Conservation (phyloP, 768 basidiomycete species). For the Mycena epipterygia region DNA sequence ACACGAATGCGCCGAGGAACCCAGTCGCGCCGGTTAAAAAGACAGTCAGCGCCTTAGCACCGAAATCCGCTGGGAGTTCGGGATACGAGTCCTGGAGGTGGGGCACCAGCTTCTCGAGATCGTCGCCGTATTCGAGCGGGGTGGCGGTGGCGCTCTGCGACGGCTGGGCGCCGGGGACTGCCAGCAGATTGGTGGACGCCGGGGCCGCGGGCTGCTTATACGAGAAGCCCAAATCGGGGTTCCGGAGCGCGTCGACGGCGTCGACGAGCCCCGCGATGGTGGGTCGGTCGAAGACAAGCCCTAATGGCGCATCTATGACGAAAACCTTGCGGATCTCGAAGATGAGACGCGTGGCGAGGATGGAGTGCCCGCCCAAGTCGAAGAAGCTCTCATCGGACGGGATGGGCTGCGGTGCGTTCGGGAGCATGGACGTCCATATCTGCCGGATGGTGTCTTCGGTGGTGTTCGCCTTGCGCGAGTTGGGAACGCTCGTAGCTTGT, state of each 20-base stretch:
- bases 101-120: slow-evolving; percentile 74
- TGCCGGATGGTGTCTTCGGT: slow-evolving; percentile 86
- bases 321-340: slow-evolving; percentile 97
- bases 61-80: slow-evolving; percentile 70
- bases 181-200: slow-evolving; percentile 34
- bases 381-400: slow-evolving; percentile 96
- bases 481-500: slow-evolving; percentile 64
- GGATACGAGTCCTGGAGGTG: slow-evolving; percentile 74
- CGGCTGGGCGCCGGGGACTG: slow-evolving; percentile 31
- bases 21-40: slow-evolving; percentile 99
- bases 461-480: slow-evolving; percentile 62
- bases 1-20: slow-evolving; percentile 94
- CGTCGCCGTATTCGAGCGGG: slow-evolving; percentile 81
- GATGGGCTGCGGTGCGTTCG: slow-evolving; percentile 81
- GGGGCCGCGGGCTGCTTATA: slow-evolving; percentile 45
- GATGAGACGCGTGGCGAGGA: slow-evolving; percentile 95
- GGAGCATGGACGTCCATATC: slow-evolving; percentile 90
- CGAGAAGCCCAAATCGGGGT: slow-evolving; percentile 84
- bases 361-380: slow-evolving; percentile 98
- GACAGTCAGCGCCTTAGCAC: slow-evolving; percentile 71
- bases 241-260: slow-evolving; percentile 81
- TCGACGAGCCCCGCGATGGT: slow-evolving; percentile 84
- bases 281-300: slow-evolving; percentile 91
- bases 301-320: slow-evolving; percentile 90
- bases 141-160: slow-evolving; percentile 38